A percentile compares a stretch with the other conserved stretches of the same genome.
phyloP scores from a whole-genome alignment of 306 rosid species.

The barrel medic (Medicago truncatula) region MtrunA17r5.0-ANR NC_053046.1:13152001-13152500 shows the following conservation, averaged over 20 bases:
- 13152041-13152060: slow-evolving; percentile 44
- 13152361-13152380: not conserved
- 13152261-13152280: not conserved
- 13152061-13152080: slow-evolving; percentile 40
- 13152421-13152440: too few relatives aligned
- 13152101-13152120: slow-evolving; percentile 46
- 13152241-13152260: not conserved
- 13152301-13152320: not conserved
- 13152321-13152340: not conserved
- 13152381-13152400: too few relatives aligned
- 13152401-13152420: too few relatives aligned
- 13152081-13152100: slow-evolving; percentile 45
- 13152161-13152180: slow-evolving; percentile 27
- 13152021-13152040: slow-evolving; percentile 35
- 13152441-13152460: too few relatives aligned
- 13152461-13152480: too few relatives aligned
- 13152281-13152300: too few relatives aligned
- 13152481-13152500: too few relatives aligned
- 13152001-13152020: slow-evolving; percentile 34
- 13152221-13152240: slow-evolving; percentile 16
- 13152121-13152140: slow-evolving; percentile 45
- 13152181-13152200: slow-evolving; percentile 35
- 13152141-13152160: slow-evolving; percentile 26
- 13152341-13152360: not conserved
- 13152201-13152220: slow-evolving; percentile 28